phyloP scores from a whole-genome alignment of 169 alveolate species.

The Ichthyophthirius multifiliis region DNA sequence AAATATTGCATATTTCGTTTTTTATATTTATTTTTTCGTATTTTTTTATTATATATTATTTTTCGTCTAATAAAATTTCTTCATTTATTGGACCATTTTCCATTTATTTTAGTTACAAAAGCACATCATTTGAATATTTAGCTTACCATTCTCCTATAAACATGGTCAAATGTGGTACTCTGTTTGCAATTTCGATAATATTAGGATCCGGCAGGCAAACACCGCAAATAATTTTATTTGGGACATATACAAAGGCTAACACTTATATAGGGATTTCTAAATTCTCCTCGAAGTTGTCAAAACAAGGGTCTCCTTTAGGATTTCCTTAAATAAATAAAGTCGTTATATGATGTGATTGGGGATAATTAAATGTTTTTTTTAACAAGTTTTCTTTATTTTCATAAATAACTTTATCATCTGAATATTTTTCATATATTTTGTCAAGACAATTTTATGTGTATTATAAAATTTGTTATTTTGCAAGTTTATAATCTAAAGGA shows the following conservation, averaged over 20 bases:
- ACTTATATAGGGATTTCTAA: background rate
- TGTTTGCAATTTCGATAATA: background rate
- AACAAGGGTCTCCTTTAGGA: background rate
- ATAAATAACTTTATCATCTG: background rate
- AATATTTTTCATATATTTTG: background rate
- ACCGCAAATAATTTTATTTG: constrained; percentile 1
- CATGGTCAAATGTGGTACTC: background rate
- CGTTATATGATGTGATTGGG: background rate
- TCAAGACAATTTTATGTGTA: background rate
- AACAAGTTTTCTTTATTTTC: background rate
- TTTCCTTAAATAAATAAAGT: background rate
- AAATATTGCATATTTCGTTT: no score
- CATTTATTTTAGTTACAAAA: no score
- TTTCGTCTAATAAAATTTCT: no score
- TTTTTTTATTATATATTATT: no score
- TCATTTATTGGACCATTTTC: no score
- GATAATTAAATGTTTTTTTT: background rate
- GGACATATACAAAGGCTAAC: background rate
- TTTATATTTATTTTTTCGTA: no score
- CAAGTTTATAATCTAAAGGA: background rate
- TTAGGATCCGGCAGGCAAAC: constrained; percentile 2
- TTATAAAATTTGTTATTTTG: background rate
- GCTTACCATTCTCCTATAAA: background rate
- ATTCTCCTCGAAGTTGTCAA: background rate
- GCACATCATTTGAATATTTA: background rate